Conservation (phyloP, 345 rosid genomes). For the Syzygium aqueum region DNA sequence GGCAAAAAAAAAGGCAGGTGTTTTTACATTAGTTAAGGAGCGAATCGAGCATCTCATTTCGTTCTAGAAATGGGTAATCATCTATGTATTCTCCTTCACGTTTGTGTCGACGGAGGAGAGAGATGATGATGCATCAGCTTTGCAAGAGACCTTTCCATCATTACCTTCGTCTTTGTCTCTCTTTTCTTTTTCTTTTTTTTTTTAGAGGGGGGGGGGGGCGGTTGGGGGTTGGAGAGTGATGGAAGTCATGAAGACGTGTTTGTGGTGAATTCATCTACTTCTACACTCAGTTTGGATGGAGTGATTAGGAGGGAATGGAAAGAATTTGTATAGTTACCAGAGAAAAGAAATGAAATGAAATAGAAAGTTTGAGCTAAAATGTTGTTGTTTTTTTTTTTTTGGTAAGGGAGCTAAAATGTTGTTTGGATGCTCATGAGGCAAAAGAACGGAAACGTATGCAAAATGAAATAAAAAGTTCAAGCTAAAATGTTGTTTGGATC, state of each 20-base stretch:
- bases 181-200: too few relatives aligned
- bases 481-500: too few relatives aligned
- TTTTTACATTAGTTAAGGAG: neutral
- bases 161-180: neutral
- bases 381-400: too few relatives aligned
- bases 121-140: neutral
- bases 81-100: neutral
- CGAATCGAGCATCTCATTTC: neutral
- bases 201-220: neutral
- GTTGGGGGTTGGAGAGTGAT: neutral
- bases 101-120: neutral
- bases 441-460: neutral
- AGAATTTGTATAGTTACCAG: neutral
- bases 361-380: neutral
- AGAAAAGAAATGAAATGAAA: neutral
- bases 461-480: neutral
- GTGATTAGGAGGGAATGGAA: neutral
- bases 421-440: neutral
- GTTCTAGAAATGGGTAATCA: neutral
- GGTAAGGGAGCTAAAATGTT: neutral
- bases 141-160: neutral
- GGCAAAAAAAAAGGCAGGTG: neutral
- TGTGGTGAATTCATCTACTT: neutral
- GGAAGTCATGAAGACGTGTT: neutral
- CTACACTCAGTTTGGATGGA: neutral